Base-by-base conservation (phyloP, 352 stramenopile species). In the Pythium pyrilobum region DNA sequence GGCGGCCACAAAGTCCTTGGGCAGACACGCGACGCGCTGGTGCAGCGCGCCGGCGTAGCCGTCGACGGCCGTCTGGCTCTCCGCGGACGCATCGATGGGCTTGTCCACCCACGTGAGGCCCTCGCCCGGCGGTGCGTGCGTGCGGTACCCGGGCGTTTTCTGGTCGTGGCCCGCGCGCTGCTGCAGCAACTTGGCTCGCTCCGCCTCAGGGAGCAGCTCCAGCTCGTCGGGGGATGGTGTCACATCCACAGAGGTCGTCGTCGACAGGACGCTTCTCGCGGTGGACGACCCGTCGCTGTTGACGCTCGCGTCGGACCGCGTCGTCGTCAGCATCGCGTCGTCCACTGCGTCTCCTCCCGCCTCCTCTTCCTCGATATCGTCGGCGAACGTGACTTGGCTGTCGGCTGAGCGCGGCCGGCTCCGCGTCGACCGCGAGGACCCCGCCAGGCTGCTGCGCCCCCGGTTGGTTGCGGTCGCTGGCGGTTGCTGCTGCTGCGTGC, bases 1-100 rank as follows among this genome's bases (percentile, higher is more conserved):
- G 1, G 72, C 70, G 4, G 64, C 64, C 12, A 89, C 67, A 53
- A 92, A 92, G 34, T 85, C 69, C 37, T 75, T 85, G 0, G 81
- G 77, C 29, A 92, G 68, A 36, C 66, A 77, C 4, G 78, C 78
- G 1, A 89, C 78, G 21, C 77, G 74, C 29, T 89, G 74, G 40
- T 92, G 78, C 0, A 89, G 37, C 7, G 72, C 49, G 2, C 80
- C 80, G 27, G 60, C 67, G 25, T 80, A 87, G 1, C 77, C 74
- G 2, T 79, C 62, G 4, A 91, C 78, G 4, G 81, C 77, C 0
- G 78, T 89, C 64, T 89, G 77, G 29, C 78, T 91, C 9, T 72
- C 72, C 5, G 33, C 46, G 0, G 70, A 81, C 0, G 61, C 56
- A 37, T 91, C 69, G 9, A 88, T 66, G 16, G 81, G 67, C 41